Conservation (phyloP, 2,329 filamentous ascomycete species). For the Trichophyton mentagrophytes region DNA sequence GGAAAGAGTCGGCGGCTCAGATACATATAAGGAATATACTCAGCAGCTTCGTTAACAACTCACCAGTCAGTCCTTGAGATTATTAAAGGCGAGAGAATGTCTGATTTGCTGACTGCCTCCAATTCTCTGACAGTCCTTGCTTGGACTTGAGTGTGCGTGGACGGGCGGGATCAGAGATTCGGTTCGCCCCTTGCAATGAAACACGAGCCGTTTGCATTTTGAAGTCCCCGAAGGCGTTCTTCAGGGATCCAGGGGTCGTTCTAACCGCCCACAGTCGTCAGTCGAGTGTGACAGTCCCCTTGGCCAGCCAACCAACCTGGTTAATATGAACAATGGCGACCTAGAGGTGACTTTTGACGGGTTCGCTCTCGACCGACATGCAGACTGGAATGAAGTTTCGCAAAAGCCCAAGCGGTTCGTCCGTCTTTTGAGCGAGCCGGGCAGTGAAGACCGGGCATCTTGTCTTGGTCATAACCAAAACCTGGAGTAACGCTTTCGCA, state of each 20-base stretch:
- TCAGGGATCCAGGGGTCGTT: neutral
- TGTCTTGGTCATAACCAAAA: neutral
- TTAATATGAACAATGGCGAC: neutral
- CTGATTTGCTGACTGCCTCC: neutral
- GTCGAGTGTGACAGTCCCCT: neutral
- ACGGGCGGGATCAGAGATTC: neutral
- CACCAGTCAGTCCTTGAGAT: no score
- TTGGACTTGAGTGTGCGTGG: neutral
- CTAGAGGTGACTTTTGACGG: neutral
- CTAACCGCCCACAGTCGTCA: neutral
- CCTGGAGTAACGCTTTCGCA: no score
- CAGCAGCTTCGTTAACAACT: neutral
- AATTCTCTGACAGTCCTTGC: neutral
- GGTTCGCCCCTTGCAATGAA: neutral
- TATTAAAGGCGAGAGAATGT: neutral
- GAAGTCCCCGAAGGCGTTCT: neutral
- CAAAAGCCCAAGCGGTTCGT: neutral
- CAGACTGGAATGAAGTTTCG: neutral
- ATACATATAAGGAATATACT: neutral
- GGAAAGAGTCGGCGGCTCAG: neutral
- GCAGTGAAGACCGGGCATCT: neutral
- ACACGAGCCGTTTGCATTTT: conserved; percentile 1
- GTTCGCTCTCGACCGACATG: neutral
- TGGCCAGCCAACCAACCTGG: neutral
- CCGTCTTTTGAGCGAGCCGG: neutral